Percentiles rank a stretch among this genome's conserved stretches.
Evolutionary conservation across 495 filamentous ascomycete genomes (phyloP).

Genomic region (Daldinia concentrica): DNA sequence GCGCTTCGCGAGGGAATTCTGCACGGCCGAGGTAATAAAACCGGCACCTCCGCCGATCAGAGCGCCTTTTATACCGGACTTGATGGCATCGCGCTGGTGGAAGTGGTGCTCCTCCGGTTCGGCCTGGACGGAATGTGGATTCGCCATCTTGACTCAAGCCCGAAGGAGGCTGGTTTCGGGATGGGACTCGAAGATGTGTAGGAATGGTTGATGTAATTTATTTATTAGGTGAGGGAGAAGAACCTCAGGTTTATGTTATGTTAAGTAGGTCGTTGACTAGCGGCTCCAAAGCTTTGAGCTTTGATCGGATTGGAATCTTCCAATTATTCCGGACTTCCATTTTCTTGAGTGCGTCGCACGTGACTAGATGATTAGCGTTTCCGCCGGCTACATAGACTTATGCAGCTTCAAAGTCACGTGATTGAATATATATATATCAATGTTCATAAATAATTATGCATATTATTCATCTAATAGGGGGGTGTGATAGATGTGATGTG

Average conservation of each 20-base stretch:
- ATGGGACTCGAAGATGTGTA: constrained; percentile 10
- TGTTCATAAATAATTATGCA: neutral
- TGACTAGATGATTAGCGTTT: neutral
- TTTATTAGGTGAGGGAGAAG: neutral
- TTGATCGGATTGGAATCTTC: neutral
- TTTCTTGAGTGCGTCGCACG: neutral
- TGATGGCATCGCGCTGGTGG: constrained; percentile 82
- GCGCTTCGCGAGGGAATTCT: constrained; percentile 82
- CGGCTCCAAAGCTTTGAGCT: neutral
- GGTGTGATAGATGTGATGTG: neutral
- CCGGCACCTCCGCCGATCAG: constrained; percentile 73
- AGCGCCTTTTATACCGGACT: constrained; percentile 68
- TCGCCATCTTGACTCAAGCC: constrained; percentile 46
- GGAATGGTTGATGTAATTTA: neutral
- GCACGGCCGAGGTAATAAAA: constrained; percentile 75
- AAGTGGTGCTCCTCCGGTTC: constrained; percentile 55
- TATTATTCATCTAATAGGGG: neutral
- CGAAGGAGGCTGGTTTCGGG: constrained; percentile 34
- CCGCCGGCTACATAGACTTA: neutral
- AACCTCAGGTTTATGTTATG: neutral
- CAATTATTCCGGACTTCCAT: neutral
- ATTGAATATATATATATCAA: neutral
- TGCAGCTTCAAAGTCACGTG: neutral
- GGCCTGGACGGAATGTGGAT: constrained; percentile 29
- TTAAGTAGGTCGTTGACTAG: neutral